Base-by-base conservation (phyloP, 1,284 basidiomycete species). In the Sanghuangporus weigelae region DNA sequence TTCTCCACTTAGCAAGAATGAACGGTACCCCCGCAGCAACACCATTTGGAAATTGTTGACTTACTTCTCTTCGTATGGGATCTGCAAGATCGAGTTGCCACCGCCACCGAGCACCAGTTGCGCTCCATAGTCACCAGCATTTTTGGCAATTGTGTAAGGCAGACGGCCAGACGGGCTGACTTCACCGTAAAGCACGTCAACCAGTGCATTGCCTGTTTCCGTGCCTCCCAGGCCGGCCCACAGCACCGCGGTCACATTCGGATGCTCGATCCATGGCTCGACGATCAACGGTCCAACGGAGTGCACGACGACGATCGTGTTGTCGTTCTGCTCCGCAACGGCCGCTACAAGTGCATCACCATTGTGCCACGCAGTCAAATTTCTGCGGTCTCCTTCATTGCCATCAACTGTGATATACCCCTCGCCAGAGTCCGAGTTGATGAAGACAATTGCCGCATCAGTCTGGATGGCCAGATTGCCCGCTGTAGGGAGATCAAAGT, bases 291-390 rank as follows among this genome's bases (percentile, higher is more conserved):
- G 86, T 0, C 91, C 91, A 59, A 91, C 89, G 7, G 85, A 85
- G 75, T 95, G 87, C 23, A 89, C 81, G 40, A 95, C 81, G 16
- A 96, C 93, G 53, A 95, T 83, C 0, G 91, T 93, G 76, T 95
- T 94, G 69, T 81, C 82, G 74, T 89, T 88, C 67, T 79, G 75
- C 2, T 78, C 77, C 0, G 86, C 86, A 16, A 88, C 85, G 6
- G 85, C 78, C 3, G 75, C 71, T 38, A 89, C 79, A 26, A 90
- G 79, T 8, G 76, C 73, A 68, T 93, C 90, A 7, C 92, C 92
- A 59, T 84, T 82, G 65, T 87, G 79, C 92, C 91, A 94, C 0
- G 90, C 84, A 0, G 90, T 90, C 53, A 95, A 74, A 73, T 94
- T 93, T 68, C 90, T 90, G 48, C 90, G 78, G 71, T 95, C 92